Percentiles rank a stretch among this genome's conserved stretches.
Conservation (phyloP, 2,329 filamentous ascomycete genomes). For the Pseudocercospora crystallina region DNA sequence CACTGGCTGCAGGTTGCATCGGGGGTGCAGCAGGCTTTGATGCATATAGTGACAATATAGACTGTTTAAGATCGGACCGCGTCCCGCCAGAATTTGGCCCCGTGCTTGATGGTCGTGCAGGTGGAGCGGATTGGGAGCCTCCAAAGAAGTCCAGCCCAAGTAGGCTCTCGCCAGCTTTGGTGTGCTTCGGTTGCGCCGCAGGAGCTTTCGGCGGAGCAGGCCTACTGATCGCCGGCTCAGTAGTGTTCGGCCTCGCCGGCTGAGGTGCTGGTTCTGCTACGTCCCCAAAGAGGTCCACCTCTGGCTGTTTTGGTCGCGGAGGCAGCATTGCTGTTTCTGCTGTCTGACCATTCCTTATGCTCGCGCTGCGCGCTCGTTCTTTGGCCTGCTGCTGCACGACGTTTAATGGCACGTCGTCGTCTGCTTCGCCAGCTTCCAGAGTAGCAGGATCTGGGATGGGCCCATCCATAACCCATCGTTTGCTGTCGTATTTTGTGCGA, state of each 20-base stretch:
- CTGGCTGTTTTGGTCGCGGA: constrained; percentile 40
- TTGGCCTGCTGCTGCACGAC: constrained; percentile 71
- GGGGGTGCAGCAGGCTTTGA: constrained; percentile 70
- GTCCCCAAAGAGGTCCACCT: constrained; percentile 80
- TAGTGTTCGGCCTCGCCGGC: constrained; percentile 68
- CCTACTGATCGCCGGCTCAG: constrained; percentile 70
- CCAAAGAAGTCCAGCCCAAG: constrained; percentile 92
- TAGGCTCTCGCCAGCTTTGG: constrained; percentile 79
- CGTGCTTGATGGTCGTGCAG: constrained; percentile 75
- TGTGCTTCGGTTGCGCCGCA: constrained; percentile 50
- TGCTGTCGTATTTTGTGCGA: constrained; percentile 96
- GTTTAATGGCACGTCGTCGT: constrained; percentile 75
- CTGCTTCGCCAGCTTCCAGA: constrained; percentile 69
- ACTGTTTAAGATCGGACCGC: constrained; percentile 94
- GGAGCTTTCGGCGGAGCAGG: constrained; percentile 31
- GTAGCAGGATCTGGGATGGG: constrained; percentile 89
- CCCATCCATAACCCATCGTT: constrained; percentile 99
- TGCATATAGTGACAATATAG: constrained; percentile 91
- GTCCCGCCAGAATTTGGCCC: constrained; percentile 56
- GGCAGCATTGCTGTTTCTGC: constrained; percentile 15
- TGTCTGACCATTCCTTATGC: constrained; percentile 43
- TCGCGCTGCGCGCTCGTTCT: constrained; percentile 40
- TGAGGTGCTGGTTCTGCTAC: constrained; percentile 55
- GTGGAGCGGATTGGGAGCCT: constrained; percentile 65
- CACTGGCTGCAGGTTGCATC: constrained; percentile 39